phyloP scores from a whole-genome alignment of 805 yeast genomes.

The Lachancea waltii region DNA sequence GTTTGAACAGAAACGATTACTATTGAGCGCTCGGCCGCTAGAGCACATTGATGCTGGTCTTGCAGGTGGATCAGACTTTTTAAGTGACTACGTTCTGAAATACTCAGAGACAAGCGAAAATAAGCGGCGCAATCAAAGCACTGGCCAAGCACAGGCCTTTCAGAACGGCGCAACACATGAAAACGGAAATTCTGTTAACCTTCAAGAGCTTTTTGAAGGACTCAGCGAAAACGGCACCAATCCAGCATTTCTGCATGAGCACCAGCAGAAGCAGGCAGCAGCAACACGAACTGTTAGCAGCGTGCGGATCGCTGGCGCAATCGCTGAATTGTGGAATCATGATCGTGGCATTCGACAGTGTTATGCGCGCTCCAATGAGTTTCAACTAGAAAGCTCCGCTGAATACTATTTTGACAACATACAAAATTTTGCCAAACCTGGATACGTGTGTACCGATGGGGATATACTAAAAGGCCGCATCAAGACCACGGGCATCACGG shows the following conservation, averaged over 20 bases:
- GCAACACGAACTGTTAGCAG: conserved; percentile 27
- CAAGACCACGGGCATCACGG: conserved; percentile 93
- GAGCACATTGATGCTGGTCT: conserved; percentile 56
- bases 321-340: conserved; percentile 57
- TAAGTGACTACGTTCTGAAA: conserved; percentile 57
- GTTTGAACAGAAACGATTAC: conserved; percentile 40
- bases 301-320: conserved; percentile 63
- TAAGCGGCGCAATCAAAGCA: conserved; percentile 46
- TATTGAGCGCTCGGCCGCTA: conserved; percentile 52
- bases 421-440: conserved; percentile 53
- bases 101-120: conserved; percentile 50
- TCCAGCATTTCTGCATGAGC: conserved; percentile 17
- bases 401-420: conserved; percentile 73
- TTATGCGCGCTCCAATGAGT: conserved; percentile 58
- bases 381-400: conserved; percentile 81
- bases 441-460: conserved; percentile 65
- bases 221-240: conserved; percentile 20
- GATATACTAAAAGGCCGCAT: conserved; percentile 88
- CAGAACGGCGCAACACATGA: conserved; percentile 17
- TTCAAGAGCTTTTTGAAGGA: conserved; percentile 23
- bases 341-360: conserved; percentile 63
- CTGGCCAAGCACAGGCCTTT: conserved; percentile 42
- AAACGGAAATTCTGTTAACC: conserved; percentile 11
- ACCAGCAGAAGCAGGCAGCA: conserved; percentile 11
- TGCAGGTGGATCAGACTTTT: conserved; percentile 60